phyloP scores from a whole-genome alignment of 1,284 basidiomycete genomes.

The Cronartium quercuum region DNA sequence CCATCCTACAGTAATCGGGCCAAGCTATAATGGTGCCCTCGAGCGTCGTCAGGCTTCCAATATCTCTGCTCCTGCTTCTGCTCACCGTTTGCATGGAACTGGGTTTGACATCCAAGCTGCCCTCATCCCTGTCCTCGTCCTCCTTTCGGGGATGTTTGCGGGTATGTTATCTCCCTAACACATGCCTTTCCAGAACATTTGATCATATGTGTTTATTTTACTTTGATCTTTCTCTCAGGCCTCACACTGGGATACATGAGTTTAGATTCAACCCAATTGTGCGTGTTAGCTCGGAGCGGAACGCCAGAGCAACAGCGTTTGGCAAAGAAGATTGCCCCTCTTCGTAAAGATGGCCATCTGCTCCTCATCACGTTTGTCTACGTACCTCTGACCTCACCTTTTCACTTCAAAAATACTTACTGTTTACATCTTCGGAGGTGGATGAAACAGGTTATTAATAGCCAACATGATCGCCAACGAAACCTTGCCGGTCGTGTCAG shows the following conservation, averaged over 20 bases:
- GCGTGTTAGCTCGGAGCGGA: conserved; percentile 75
- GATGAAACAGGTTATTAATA: conserved; percentile 8
- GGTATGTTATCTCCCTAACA: conserved; percentile 45
- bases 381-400: not conserved
- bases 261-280: conserved; percentile 82
- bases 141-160: conserved; percentile 60
- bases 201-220: not conserved
- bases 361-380: conserved; percentile 58
- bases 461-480: conserved; percentile 70
- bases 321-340: conserved; percentile 76
- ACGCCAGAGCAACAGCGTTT: conserved; percentile 71
- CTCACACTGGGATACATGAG: conserved; percentile 85
- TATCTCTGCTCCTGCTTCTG: not conserved
- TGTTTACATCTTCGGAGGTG: not conserved
- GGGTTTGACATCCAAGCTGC: conserved; percentile 46
- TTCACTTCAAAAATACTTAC: not conserved
- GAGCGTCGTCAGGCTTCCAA: not conserved
- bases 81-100: not conserved
- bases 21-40: too few species aligned
- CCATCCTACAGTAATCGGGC: too few species aligned
- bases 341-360: conserved; percentile 75
- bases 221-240: conserved; percentile 45
- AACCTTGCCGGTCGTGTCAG: conserved; percentile 81
- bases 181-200: not conserved
- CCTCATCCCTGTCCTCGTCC: conserved; percentile 58